Conservation (phyloP, 768 basidiomycete species). For the Amanita inopinata region DNA sequence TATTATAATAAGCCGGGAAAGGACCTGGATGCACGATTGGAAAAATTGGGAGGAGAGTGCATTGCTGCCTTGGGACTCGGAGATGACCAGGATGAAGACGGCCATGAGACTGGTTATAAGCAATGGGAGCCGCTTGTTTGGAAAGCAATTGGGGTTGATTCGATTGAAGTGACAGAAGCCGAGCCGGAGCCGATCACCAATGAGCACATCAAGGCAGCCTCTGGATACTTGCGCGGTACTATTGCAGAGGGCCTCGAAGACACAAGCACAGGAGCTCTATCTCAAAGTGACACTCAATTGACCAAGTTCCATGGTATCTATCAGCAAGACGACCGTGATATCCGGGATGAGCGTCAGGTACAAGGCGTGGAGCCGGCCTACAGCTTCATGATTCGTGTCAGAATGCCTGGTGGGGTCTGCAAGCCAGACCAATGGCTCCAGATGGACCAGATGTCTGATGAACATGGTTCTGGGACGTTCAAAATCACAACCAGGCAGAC, state of each 20-base stretch:
- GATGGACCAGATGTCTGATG: constrained; percentile 95
- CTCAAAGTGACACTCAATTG: constrained; percentile 83
- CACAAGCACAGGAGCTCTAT: constrained; percentile 55
- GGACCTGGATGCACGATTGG: constrained; percentile 76
- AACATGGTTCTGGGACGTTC: constrained; percentile 87
- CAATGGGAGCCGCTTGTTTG: constrained; percentile 89
- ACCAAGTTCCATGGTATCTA: constrained; percentile 98
- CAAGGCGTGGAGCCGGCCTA: constrained; percentile 94
- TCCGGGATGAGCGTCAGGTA: constrained; percentile 89
- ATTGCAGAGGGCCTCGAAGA: constrained; percentile 78
- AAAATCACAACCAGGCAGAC: constrained; percentile 97
- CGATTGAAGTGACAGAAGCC: constrained; percentile 77
- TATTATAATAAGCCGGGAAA: constrained; percentile 97
- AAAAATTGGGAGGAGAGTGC: constrained; percentile 71
- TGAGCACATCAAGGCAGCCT: constrained; percentile 98
- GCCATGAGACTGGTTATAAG: constrained; percentile 92
- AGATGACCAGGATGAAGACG: constrained; percentile 97
- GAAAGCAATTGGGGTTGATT: constrained; percentile 91
- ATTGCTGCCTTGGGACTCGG: constrained; percentile 74
- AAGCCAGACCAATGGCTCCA: constrained; percentile 85
- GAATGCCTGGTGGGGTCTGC: constrained; percentile 96
- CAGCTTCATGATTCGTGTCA: constrained; percentile 96
- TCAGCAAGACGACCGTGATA: constrained; percentile 97
- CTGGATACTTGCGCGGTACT: constrained; percentile 87
- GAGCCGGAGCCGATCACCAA: constrained; percentile 98